Base-by-base conservation (phyloP, 768 basidiomycete species). In the Crassisporium funariophilum region DNA sequence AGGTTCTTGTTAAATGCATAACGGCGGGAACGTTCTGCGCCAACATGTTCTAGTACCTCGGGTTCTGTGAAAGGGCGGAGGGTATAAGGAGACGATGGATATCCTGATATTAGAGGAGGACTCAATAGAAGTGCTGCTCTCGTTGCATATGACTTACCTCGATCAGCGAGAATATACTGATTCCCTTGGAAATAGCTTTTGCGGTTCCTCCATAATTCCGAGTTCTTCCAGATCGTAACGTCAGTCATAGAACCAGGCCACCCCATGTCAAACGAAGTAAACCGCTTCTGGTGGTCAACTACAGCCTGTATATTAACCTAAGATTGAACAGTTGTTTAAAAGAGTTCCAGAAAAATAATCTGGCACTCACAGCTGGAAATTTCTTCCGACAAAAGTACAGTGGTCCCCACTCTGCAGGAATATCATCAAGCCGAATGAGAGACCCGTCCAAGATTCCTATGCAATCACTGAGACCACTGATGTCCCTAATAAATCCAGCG, bases 21-120 rank as follows among this genome's bases (percentile, higher is more conserved):
- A 41, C 50, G 54, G 5, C 42, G 50, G 2, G 10, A 4, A 17
- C 38, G 12, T n/a, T 47, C 23, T 4, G 51, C 46, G 3, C 13
- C 11, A 9, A 3, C 5, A 4, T 40, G 48, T 15, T 43, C 37
- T 5, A 39, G 20, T 10, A 63, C 17, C 37, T 65, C 59, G 1
- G 45, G 47, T 15, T 63, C 62, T 35, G 48, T 47, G 44, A 62
- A 65, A 8, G 63, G 63, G 0, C 57, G 47, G 23, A 65, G 21
- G 5, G 53, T 43, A 20, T 52, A 63, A 11, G 57, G 58, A 9
- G 55, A 48, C 0, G 54, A 57, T 4, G 56, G 55, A 46, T 65
- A 63, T 2, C 63, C 63, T 63, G 36, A 13, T 10, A 25, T 6
- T 1, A 56, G n/a, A n/a, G n/a, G n/a, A n/a, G n/a, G n/a, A n/a